Percentiles rank a stretch among this genome's conserved stretches.
Evolutionary conservation across 257 asterid genomes (phyloP).

Genomic region (Dorcoceras hygrometricum): DNA sequence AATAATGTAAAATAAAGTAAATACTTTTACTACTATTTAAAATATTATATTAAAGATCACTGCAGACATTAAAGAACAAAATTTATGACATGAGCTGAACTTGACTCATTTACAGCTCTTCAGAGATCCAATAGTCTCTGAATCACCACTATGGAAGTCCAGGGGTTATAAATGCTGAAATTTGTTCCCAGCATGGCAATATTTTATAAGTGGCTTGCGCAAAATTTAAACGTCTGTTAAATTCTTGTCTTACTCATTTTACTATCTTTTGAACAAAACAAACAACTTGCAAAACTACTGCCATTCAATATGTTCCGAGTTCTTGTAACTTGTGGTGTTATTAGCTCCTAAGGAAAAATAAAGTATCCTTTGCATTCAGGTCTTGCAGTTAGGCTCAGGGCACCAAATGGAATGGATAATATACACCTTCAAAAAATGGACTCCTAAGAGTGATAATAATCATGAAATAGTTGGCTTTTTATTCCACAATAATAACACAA

Average conservation of each 20-base stretch:
- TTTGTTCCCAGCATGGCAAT: too few relatives aligned
- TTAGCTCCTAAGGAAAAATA: background rate
- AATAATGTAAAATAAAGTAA: too few relatives aligned
- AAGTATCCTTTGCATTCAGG: background rate
- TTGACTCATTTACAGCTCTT: too few relatives aligned
- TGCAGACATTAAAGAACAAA: too few relatives aligned
- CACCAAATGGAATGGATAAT: background rate
- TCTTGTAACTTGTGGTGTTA: background rate
- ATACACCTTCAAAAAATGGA: background rate
- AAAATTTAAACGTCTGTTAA: background rate
- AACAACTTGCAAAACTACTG: background rate
- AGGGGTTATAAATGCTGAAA: too few relatives aligned
- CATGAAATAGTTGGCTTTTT: background rate
- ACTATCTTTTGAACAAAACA: background rate
- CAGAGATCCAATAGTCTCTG: too few relatives aligned
- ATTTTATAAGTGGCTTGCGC: too few relatives aligned
- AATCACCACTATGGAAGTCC: too few relatives aligned
- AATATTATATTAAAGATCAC: too few relatives aligned
- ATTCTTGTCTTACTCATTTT: background rate
- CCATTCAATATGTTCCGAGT: too few relatives aligned
- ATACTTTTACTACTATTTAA: too few relatives aligned
- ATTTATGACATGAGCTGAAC: too few relatives aligned
- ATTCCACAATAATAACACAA: background rate
- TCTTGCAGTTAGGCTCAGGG: background rate
- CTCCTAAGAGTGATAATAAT: background rate